Evolutionary conservation across 2,329 filamentous ascomycete genomes (phyloP), one percentile per base, ranked within the genome.

Genomic region (Phyllosticta citrichinensis): DNA sequence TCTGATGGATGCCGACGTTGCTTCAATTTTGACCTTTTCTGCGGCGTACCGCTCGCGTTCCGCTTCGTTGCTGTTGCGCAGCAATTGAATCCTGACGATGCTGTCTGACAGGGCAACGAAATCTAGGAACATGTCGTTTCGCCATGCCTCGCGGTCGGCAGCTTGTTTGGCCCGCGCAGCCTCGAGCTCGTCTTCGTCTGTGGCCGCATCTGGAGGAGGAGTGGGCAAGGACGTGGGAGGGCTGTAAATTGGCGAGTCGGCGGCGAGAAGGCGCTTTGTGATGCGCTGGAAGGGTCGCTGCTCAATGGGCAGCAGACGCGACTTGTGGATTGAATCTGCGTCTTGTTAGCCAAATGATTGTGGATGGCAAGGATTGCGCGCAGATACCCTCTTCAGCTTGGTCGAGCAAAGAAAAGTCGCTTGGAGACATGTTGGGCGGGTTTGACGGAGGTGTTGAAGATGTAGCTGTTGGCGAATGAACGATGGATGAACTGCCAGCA

Each of bases 221-320:
- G 87, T 88, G 19, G 82, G 81, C 5, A 84, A 79, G 40, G 82
- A 79, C 40, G 83, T 80, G 52, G 78, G 80, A 54, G 79, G 79
- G 59, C 74, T 76, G 62, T 80, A 77, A 19, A 88, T 79, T 30
- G 90, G 80, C 20, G 87, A 84, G 59, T 85, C 83, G 17, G 88
- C 83, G 22, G 83, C 81, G 5, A 89, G 80, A 9, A 97, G 83
- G 33, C 89, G 87, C 75, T 91, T 91, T 22, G 89, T 89, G 63
- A 97, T 85, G 63, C 92, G 87, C 73, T 90, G 90, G 78, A 96
- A 97, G 0, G 91, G 91, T 62, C 91, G 91, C 71, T 96, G 90
- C 78, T 97, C 93, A 63, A 97, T 87, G 65, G 89, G 89, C 47
- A 97, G 83, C 3, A 97, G 87, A 52, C 93, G 89, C 30, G 83